Base-by-base conservation (phyloP, 805 yeast genomes). In the Candida qinlingensis region DNA sequence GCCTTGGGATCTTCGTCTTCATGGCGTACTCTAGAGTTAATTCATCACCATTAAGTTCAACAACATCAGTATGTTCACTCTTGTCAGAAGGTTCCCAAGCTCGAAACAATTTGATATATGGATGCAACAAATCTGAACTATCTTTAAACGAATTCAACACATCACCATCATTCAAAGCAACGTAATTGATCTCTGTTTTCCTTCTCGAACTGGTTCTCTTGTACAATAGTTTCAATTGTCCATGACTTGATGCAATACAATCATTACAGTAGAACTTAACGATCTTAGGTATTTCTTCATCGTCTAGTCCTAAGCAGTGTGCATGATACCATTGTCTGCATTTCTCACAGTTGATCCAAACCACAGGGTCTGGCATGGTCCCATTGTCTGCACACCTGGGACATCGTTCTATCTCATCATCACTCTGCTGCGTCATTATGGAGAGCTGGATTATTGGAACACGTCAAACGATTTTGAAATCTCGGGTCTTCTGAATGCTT, bases 91-190 rank as follows among this genome's bases (percentile, higher is more conserved):
- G 60, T 39, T 44, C 44, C 54, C 57, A 53, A 4, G 48, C 41
- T 30, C 59, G 40, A 39, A 70, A 64, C 5, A 51, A 46, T 9
- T 50, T 66, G 45, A 62, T 78, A 68, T 79, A 82, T 2, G 80
- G 83, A 59, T 87, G 96, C 8, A 77, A 49, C 3, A 47, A n/a
- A 4, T 44, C 33, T 6, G 45, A 44, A 29, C 47, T 39, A 9
- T 55, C 46, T 27, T 49, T 52, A 39, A 42, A 51, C 9, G 52
- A 46, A 29, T 47, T 47, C 48, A 60, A 28, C 26, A 70, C 62
- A 36, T 81, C 84, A 5, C 96, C 96, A 47, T 82, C 84, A 61
- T 89, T 79, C 56, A 89, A 69, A 0, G 96, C 94, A 8, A 79
- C 81, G 59, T 89, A 89, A 61, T 89, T 96, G 41, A 90, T 76